These are phyloP conservation scores for Cephalotrichum gorgonifer DNA, from an alignment of 2,329 filamentous ascomycete genomes.

Conservation along the genomic window DNA sequence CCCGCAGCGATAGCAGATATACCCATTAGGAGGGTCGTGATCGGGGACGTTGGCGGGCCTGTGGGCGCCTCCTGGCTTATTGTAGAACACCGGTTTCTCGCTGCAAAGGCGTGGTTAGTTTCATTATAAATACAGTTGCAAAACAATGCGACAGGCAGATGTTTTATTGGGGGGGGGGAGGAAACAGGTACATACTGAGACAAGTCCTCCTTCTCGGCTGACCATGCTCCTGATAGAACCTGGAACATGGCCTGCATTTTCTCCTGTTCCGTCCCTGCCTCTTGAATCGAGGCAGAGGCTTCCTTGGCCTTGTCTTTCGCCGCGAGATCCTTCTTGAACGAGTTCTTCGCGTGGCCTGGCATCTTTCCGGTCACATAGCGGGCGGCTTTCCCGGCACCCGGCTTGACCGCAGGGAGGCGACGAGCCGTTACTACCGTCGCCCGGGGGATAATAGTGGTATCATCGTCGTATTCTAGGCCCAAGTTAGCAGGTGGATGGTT, in stretches of 20 bases:
- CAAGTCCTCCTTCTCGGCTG: constrained; percentile 86
- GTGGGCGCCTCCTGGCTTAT: constrained; percentile 47
- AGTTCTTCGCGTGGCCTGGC: constrained; percentile 78
- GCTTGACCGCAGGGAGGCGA: constrained; percentile 71
- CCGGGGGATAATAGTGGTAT: constrained; percentile 92
- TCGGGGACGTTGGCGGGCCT: constrained; percentile 70
- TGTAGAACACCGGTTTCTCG: constrained; percentile 50
- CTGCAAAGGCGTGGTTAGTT: constrained; percentile 30
- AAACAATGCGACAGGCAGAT: background rate
- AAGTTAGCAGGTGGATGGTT: constrained; percentile 16
- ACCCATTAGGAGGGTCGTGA: constrained; percentile 85
- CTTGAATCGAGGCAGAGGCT: constrained; percentile 52
- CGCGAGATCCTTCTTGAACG: constrained; percentile 49
- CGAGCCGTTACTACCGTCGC: constrained; percentile 89
- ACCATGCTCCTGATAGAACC: constrained; percentile 84
- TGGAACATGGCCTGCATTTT: constrained; percentile 88
- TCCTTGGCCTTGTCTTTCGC: constrained; percentile 26
- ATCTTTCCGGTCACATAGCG: constrained; percentile 96
- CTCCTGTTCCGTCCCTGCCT: constrained; percentile 84
- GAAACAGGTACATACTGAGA: constrained; percentile 51
- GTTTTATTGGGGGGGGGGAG: background rate
- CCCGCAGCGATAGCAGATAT: constrained; percentile 92
- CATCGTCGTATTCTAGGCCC: constrained; percentile 80
- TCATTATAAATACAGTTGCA: background rate
- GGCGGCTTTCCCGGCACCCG: constrained; percentile 80